Base-by-base conservation (phyloP, 2,329 filamentous ascomycete genomes). In the Sphaerulina musiva region DNA sequence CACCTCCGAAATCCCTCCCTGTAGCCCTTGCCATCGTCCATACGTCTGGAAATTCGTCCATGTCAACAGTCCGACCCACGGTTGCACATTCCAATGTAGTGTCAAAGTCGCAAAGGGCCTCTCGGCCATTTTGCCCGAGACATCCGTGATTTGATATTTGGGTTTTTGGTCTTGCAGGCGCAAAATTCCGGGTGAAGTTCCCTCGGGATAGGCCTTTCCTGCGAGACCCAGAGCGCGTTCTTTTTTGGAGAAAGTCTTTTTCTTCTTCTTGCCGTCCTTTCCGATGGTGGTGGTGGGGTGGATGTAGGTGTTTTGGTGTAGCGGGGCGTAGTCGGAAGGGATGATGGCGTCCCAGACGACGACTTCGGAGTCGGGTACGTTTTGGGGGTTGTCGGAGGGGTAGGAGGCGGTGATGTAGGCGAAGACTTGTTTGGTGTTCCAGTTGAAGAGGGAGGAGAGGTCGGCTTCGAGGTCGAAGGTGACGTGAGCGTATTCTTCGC, bases 341-440 rank as follows among this genome's bases (percentile, higher is more conserved):
- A 98, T 91, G 74, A 98, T 97, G 61, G 79, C 80, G 74, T 98
- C 92, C 93, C 92, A 97, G 74, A 98, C 92, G 59, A 96, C 86
- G 64, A 88, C 87, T 73, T 90, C 74, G 36, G 74, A 76, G 47
- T 69, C 59, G 9, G 75, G 73, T 59, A 73, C 66, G 39, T 58
- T 59, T 55, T 70, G 54, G 31, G 66, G 61, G 11, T 63, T 59
- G 46, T 72, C 70, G 46, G 73, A 72, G 38, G 78, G 76, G 69
- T 85, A 86, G 53, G 78, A 85, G 51, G 92, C 92, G 52, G 89
- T 92, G 55, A 98, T 84, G 76, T 95, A 98, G 71, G 96, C 84
- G 74, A 97, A 98, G 66, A 98, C 76, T 74, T 97, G 89, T 73
- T 98, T 98, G 17, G 95, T 98, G 79, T 98, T 98, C 93, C 92